Base-by-base conservation (phyloP, 2,329 filamentous ascomycete species). In the Aureobasidium leucospermi region DNA sequence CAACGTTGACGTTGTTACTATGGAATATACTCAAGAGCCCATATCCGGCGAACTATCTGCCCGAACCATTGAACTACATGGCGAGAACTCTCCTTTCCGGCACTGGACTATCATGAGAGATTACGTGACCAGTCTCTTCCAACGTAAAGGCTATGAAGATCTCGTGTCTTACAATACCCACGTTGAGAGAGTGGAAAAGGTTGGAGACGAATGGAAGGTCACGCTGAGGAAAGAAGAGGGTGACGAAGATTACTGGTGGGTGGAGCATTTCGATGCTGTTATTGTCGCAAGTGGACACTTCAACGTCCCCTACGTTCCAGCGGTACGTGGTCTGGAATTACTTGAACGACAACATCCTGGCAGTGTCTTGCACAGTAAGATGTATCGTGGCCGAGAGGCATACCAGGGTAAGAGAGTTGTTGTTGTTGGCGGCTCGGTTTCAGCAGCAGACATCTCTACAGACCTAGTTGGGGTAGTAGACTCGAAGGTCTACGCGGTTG, bases 391-490 rank as follows among this genome's bases (percentile, higher is more conserved):
- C 0, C 69, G 74, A 11, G 74, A 80, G 1, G 65, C 68, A 5
- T 83, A 76, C 64, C 67, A 65, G 29, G 74, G 66, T 11, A 82
- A 81, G 73, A 77, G 74, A 61, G 80, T 87, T 0, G 74, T 87
- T 0, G 78, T 85, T 0, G 82, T 88, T 1, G 85, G 85, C 3
- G 84, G 82, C 1, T 85, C 82, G 0, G 84, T 87, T 3, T 87
- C 84, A 0, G 84, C 81, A 0, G 79, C 82, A 31, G 85, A 88
- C 65, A 85, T 85, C 11, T 77, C 80, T 1, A 77, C 80, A 59
- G 79, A 82, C 56, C 72, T 85, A 1, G 69, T 78, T 13, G 71
- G 74, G 11, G 70, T 75, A 0, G 78, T 78, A 0, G 67, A 77
- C 43, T 64, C 70, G 0, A 82, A 81, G 0, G 72, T 85, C 4